phyloP scores from a whole-genome alignment of 257 asterid species.

The Prunella vulgaris region DNA sequence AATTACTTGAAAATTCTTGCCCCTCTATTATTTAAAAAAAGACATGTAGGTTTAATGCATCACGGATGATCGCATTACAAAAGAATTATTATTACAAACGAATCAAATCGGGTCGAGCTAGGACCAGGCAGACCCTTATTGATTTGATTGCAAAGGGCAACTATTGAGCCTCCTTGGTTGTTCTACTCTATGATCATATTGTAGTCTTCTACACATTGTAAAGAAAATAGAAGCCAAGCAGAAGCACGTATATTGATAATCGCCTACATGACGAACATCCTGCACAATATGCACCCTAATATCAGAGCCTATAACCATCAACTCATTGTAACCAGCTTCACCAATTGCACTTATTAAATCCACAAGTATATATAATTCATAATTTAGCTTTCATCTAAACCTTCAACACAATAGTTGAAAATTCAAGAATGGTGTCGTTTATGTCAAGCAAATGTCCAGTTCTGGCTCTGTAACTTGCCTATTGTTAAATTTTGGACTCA shows the following conservation, averaged over 20 bases:
- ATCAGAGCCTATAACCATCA: background rate
- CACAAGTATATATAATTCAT: background rate
- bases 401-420: too few relatives aligned
- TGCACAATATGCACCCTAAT: slow-evolving; percentile 18
- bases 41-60: too few relatives aligned
- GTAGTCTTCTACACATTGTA: background rate
- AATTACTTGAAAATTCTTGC: too few relatives aligned
- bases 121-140: too few relatives aligned
- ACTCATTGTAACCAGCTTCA: background rate
- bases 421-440: too few relatives aligned
- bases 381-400: too few relatives aligned
- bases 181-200: background rate
- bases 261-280: slow-evolving; percentile 28
- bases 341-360: background rate
- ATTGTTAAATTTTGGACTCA: too few relatives aligned
- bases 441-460: too few relatives aligned
- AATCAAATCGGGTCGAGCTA: background rate
- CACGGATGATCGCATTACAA: background rate
- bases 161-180: background rate
- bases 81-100: background rate
- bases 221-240: slow-evolving; percentile 32
- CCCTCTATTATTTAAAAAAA: background rate
- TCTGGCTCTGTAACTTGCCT: too few relatives aligned
- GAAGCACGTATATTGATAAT: slow-evolving; percentile 5
- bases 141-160: background rate